Conservation (phyloP, 371 early-diverging fungal species). For the Apophysomyces sp. region DNA sequence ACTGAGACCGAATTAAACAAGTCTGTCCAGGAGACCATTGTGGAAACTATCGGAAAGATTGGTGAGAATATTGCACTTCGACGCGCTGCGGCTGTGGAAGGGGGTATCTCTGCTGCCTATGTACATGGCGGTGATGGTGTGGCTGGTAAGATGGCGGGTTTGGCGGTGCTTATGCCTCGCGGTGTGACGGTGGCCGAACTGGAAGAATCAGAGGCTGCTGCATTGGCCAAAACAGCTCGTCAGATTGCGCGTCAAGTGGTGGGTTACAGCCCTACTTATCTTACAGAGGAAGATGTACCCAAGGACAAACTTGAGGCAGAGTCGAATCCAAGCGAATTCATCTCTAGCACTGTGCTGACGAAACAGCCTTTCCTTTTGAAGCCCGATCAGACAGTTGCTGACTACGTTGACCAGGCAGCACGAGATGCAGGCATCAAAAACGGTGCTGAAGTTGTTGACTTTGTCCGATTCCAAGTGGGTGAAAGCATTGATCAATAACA, state of each 20-base stretch:
- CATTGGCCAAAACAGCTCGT: slow-evolving; percentile 53
- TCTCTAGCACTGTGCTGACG: slow-evolving; percentile 63
- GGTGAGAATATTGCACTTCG: slow-evolving; percentile 88
- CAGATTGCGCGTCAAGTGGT: slow-evolving; percentile 81
- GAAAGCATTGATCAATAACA: slow-evolving; percentile 67
- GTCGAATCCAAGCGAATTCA: slow-evolving; percentile 42
- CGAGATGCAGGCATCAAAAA: slow-evolving; percentile 50
- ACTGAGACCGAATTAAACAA: slow-evolving; percentile 25
- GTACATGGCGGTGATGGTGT: slow-evolving; percentile 71
- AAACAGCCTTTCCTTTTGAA: slow-evolving; percentile 79
- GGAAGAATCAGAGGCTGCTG: slow-evolving; percentile 28
- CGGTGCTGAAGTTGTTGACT: slow-evolving; percentile 60
- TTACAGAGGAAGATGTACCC: slow-evolving; percentile 49
- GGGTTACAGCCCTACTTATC: slow-evolving; percentile 66
- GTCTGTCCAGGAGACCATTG: slow-evolving; percentile 65
- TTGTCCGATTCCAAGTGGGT: slow-evolving; percentile 81
- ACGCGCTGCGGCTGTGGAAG: slow-evolving; percentile 57
- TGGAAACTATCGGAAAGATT: slow-evolving; percentile 78
- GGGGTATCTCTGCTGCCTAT: slow-evolving; percentile 54
- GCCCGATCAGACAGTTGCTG: slow-evolving; percentile 61
- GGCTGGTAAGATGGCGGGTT: slow-evolving; percentile 67
- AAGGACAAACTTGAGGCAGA: slow-evolving; percentile 37
- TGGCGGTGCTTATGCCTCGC: slow-evolving; percentile 60
- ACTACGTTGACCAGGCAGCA: slow-evolving; percentile 34
- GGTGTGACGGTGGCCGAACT: slow-evolving; percentile 30